These are phyloP conservation scores for Pseudogymnoascus verrucosus DNA, from an alignment of 2,329 filamentous ascomycete species.

Conservation along the genomic window DNA sequence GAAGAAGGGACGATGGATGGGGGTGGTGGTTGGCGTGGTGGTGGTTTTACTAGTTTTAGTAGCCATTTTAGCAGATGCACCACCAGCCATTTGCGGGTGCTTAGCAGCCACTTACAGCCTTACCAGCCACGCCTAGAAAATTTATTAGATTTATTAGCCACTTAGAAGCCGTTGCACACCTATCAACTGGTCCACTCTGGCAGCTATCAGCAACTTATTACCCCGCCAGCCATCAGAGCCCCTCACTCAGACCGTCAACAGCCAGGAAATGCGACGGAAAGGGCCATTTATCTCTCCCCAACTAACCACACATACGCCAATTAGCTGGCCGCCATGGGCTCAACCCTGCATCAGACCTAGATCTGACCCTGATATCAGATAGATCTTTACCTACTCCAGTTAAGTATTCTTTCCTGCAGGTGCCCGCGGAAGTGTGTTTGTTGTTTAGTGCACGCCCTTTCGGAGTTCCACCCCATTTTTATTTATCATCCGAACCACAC, in stretches of 20 bases:
- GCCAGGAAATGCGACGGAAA: neutral
- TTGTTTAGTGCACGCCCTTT: neutral
- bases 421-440: neutral
- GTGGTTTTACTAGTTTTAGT: too few species aligned
- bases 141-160: neutral
- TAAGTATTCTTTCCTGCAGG: neutral
- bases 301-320: neutral
- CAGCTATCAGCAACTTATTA: neutral
- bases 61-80: too few species aligned
- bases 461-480: constrained; percentile 3
- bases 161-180: neutral
- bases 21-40: neutral
- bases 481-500: neutral
- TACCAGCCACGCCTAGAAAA: neutral
- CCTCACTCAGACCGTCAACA: neutral
- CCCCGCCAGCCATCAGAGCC: neutral
- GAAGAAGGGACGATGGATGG: neutral
- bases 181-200: neutral
- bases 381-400: neutral
- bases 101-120: neutral
- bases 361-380: neutral
- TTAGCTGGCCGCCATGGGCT: neutral
- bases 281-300: neutral
- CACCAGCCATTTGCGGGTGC: too few species aligned
- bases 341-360: too few species aligned